A percentile compares a stretch with the other conserved stretches of the same genome.
phyloP scores from a whole-genome alignment of 2,329 filamentous ascomycete genomes.

The Trichoderma sp. region DNA sequence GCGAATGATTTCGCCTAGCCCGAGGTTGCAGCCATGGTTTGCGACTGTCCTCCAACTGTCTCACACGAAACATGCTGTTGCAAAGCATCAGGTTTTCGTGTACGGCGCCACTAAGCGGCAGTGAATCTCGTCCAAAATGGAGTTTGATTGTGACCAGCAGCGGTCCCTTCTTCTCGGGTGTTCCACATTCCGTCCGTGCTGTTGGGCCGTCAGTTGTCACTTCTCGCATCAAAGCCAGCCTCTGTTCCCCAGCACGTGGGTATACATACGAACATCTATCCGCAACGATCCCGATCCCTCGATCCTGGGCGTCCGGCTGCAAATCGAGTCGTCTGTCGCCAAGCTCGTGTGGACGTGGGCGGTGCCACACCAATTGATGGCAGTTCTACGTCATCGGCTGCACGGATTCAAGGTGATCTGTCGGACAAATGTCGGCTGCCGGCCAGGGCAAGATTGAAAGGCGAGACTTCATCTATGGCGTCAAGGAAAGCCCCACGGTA shows the following conservation, averaged over 20 bases:
- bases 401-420: neutral
- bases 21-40: conserved; percentile 10
- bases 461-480: too few relatives aligned
- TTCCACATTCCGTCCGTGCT: neutral
- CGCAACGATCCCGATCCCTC: neutral
- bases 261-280: neutral
- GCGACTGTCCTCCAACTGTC: neutral
- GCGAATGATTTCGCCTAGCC: neutral
- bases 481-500: too few relatives aligned
- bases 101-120: neutral
- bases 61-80: neutral
- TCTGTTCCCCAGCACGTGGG: neutral
- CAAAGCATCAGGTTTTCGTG: neutral
- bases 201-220: neutral
- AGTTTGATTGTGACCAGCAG: neutral
- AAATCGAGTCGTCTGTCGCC: neutral
- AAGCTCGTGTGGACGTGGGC: neutral
- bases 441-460: too few relatives aligned
- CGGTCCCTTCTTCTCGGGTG: neutral
- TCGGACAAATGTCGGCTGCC: conserved; percentile 2
- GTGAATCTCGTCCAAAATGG: neutral
- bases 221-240: neutral
- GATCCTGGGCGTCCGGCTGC: neutral
- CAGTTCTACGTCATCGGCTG: conserved; percentile 6
- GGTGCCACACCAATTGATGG: conserved; percentile 4